Base-by-base conservation (phyloP, 2,329 filamentous ascomycete genomes). In the Talaromyces pinophilus region DNA sequence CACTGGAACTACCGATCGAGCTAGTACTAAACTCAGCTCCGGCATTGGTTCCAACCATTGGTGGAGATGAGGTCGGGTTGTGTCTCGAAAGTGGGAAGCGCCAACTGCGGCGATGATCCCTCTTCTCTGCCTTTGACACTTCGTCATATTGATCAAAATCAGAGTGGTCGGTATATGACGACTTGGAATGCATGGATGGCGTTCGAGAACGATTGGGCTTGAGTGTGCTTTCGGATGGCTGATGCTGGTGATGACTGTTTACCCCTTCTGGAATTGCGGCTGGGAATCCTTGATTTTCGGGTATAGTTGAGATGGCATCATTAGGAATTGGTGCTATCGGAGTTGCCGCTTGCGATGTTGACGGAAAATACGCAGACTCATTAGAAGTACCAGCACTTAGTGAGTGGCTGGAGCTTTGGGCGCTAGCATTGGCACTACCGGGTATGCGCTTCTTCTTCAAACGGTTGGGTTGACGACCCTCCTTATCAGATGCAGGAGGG, bases 341-440 rank as follows among this genome's bases (percentile, higher is more conserved):
- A 15, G 69, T 68, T 63, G 71, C 64, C 19, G 69, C 68, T 62
- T 73, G 74, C 42, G 71, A 71, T 8, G 68, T 64, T 50, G 68
- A 64, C 28, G 70, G 68, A 38, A 83, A 28, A 77, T 81, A 67
- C 76, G 81, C 28, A 81, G 82, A 1, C 79, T 86, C 75, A 30
- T 60, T 67, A 8, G 60, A 60, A 22, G 30, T 19, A 15, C 72
- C 74, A 5, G 70, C 83, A 38, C 80, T 80, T n/a, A 96, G 82
- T 7, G 93, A 97, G 17, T 91, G 87, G 6, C 87, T 90, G 17
- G 95, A 98, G 74, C 93, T 97, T 70, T 97, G 93, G 0, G 94
- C 93, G 75, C 94, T 97, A 22, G 89, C 90, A 71, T 92, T 93
- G 25, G 90, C 80, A 73, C 91, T 92, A 50, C 88, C 89, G 0